Percentiles rank a stretch among this genome's conserved stretches.
These are phyloP conservation scores for Syzygium syzygioides DNA, from an alignment of 441 rosid species.

Conservation along the genomic window DNA sequence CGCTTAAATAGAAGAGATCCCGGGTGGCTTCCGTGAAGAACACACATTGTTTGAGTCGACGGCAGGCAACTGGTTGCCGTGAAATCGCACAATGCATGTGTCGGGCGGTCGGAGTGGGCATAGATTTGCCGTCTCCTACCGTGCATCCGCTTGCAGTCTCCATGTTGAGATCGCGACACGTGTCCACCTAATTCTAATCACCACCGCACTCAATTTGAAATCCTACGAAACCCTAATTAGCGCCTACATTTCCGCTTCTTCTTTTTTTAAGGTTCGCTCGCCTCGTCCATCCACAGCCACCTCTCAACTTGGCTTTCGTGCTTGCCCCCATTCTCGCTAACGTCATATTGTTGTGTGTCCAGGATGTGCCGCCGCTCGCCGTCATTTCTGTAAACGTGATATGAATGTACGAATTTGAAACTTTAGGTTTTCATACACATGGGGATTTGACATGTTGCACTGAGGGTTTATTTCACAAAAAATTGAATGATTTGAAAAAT, in stretches of 20 bases:
- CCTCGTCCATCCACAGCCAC: background rate
- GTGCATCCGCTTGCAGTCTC: background rate
- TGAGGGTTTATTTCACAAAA: fast-evolving
- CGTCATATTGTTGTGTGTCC: fast-evolving
- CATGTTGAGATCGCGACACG: fast-evolving
- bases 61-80: background rate
- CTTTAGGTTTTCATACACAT: background rate
- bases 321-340: background rate
- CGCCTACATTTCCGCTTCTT: background rate
- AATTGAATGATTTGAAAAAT: fast-evolving
- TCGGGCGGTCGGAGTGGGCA: background rate
- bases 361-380: background rate
- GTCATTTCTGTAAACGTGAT: background rate
- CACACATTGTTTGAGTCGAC: background rate
- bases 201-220: fast-evolving
- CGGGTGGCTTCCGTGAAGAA: background rate
- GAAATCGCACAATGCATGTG: background rate
- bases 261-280: background rate
- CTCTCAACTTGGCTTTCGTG: background rate
- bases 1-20: background rate
- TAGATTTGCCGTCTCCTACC: fast-evolving
- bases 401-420: background rate
- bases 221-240: background rate
- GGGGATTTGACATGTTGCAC: fast-evolving
- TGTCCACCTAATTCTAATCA: background rate